Evolutionary conservation across 768 basidiomycete species (phyloP), one percentile per base, ranked within the genome.

Genomic region (Suillus americanus): DNA sequence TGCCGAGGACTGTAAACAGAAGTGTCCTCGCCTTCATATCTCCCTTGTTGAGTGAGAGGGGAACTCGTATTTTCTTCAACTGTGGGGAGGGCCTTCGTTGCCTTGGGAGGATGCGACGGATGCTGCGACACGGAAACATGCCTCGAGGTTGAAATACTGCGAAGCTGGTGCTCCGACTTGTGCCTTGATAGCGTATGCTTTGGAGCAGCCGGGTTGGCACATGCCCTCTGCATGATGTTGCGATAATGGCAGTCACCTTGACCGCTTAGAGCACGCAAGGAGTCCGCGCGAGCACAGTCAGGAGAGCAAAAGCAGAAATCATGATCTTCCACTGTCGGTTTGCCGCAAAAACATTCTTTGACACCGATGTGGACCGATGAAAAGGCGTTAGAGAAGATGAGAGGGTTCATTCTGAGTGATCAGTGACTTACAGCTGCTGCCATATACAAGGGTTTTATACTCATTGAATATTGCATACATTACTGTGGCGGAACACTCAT

Each of bases 241-340:
- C 74, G 75, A 57, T 75, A 75, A 35, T 75, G 75, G 46, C 66
- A 69, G 23, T 71, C 46, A 5, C 65, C 60, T 16, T 61, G 16
- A 18, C 28, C 62, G 2, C 56, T 68, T 28, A 77, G 71, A 3
- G 74, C 69, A 30, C 69, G 68, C 20, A 76, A 66, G 30, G 76
- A 60, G 30, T 77, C 75, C 18, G 20, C 43, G 25, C 70, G 74
- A 10, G 75, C 76, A 13, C 76, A 77, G 0, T 62, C 2, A 3
- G 63, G 64, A 23, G 75, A 75, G 45, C 75, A 75, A 54, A 66
- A 77, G 65, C 65, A 75, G 51, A 70, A 73, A 0, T 77, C 74
- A 43, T 75, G 75, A 13, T 61, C 67, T 59, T 68, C 62, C 0
- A 66, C 48, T 0, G 75, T 75, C 43, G 48, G 55, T 14, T 45